Conservation (phyloP, 1,284 basidiomycete species). For the Porogramme epimiltina region DNA sequence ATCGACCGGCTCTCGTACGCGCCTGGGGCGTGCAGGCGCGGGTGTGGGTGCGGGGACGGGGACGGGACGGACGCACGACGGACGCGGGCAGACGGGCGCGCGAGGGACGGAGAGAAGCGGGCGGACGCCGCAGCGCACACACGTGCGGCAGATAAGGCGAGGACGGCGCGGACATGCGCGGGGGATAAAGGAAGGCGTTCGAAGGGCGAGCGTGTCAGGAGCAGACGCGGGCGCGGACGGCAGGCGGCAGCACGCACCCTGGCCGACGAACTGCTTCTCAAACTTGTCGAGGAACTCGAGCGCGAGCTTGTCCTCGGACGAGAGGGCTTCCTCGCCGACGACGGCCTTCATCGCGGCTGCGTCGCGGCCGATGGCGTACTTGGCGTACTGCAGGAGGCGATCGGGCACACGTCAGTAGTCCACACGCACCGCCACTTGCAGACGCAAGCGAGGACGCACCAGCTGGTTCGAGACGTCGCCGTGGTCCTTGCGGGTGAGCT, state of each 20-base stretch:
- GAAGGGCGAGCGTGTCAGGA: slow-evolving; percentile 3
- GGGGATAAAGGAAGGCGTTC: slow-evolving; percentile 5
- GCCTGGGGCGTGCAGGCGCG: slow-evolving; percentile 58
- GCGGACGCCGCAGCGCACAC: neutral
- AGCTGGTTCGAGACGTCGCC: slow-evolving; percentile 98
- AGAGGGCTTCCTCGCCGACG: slow-evolving; percentile 97
- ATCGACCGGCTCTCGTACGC: slow-evolving; percentile 95
- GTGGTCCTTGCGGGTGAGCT: slow-evolving; percentile 97
- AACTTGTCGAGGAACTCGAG: slow-evolving; percentile 95
- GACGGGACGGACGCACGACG: too few relatives aligned
- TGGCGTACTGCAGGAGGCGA: slow-evolving; percentile 72
- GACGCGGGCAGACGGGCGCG: neutral
- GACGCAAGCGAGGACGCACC: too few relatives aligned
- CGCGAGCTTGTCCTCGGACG: slow-evolving; percentile 91
- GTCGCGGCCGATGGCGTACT: slow-evolving; percentile 97
- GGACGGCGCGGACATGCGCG: neutral
- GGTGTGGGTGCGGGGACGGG: too few relatives aligned
- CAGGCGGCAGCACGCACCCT: slow-evolving; percentile 56
- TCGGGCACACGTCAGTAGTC: slow-evolving; percentile 6
- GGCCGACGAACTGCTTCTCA: slow-evolving; percentile 92
- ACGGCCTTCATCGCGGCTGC: slow-evolving; percentile 99
- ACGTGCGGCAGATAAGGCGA: neutral
- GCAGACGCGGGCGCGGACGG: neutral
- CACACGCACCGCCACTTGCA: slow-evolving; percentile 6
- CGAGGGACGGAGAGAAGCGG: neutral